Percentiles rank a stretch among this genome's conserved stretches.
Conservation (phyloP, 2,329 filamentous ascomycete genomes). For the Akanthomyces dipterigenus region DNA sequence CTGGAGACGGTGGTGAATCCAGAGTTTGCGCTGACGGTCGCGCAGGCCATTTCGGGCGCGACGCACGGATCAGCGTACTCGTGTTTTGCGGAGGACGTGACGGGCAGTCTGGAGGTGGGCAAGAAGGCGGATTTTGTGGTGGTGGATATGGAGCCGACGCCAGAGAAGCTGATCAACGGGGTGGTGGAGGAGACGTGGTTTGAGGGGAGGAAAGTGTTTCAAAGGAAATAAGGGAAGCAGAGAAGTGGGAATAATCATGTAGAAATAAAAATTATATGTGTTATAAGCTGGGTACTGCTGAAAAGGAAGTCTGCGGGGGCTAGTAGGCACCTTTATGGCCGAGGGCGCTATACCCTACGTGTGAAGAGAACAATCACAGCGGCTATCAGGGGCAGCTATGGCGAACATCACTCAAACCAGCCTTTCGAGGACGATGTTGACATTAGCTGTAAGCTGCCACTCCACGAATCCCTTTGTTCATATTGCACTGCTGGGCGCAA, state of each 20-base stretch:
- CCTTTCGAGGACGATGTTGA: too few relatives aligned
- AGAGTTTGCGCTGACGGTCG: slow-evolving; percentile 45
- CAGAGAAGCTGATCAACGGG: slow-evolving; percentile 38
- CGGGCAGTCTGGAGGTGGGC: slow-evolving; percentile 46
- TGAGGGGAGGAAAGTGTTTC: slow-evolving; percentile 36
- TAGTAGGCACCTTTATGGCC: too few relatives aligned
- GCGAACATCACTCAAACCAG: too few relatives aligned
- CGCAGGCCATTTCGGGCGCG: slow-evolving; percentile 46
- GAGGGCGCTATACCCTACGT: too few relatives aligned
- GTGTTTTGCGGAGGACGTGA: slow-evolving; percentile 48
- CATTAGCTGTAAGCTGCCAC: too few relatives aligned
- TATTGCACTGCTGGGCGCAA: too few relatives aligned
- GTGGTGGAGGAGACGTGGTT: slow-evolving; percentile 48
- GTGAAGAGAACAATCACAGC: too few relatives aligned
- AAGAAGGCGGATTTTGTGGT: slow-evolving; percentile 51
- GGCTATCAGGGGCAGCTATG: too few relatives aligned
- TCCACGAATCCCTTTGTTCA: too few relatives aligned
- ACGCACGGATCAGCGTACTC: slow-evolving; percentile 51
- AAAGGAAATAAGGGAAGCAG: neutral
- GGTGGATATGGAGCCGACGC: slow-evolving; percentile 43
- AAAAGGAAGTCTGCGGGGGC: too few relatives aligned
- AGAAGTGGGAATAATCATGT: neutral
- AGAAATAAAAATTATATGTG: too few relatives aligned
- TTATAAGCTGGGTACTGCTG: too few relatives aligned
- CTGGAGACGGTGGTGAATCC: slow-evolving; percentile 40